phyloP scores from a whole-genome alignment of 768 basidiomycete species.

The Naganishia kalamii region DNA sequence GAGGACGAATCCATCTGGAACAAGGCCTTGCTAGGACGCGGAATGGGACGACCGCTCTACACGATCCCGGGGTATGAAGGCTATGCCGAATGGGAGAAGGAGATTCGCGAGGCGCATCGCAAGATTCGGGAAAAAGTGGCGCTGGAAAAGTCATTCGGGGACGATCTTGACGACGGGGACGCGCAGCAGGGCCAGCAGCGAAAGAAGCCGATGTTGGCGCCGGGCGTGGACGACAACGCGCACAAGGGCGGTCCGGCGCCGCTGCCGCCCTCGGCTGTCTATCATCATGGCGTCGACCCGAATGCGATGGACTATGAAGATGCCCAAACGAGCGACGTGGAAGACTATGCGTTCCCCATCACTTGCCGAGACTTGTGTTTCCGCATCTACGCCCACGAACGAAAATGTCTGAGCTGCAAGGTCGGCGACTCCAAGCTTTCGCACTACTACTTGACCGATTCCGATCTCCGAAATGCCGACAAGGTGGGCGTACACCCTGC shows the following conservation, averaged over 20 bases:
- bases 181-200: neutral
- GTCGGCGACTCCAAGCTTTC: slow-evolving; percentile 20
- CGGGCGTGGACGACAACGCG: neutral
- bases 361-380: slow-evolving; percentile 11
- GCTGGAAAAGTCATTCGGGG: neutral
- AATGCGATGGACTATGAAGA: neutral
- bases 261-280: neutral
- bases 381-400: slow-evolving; percentile 20
- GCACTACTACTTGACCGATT: slow-evolving; percentile 21
- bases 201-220: neutral
- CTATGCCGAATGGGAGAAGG: neutral
- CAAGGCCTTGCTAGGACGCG: slow-evolving; percentile 16
- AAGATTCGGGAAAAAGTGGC: slow-evolving; percentile 6
- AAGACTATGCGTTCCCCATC: slow-evolving; percentile 5
- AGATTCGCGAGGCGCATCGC: neutral
- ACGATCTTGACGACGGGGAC: neutral
- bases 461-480: neutral
- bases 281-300: neutral
- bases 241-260: neutral
- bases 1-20: slow-evolving; percentile 23
- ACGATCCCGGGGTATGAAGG: slow-evolving; percentile 19
- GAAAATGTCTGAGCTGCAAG: slow-evolving; percentile 17
- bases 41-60: slow-evolving; percentile 19
- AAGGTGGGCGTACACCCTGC: slow-evolving; percentile 2
- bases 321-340: neutral